Evolutionary conservation across 169 alveolate genomes (phyloP).

Genomic region (Pseudocohnilembus persalinus): DNA sequence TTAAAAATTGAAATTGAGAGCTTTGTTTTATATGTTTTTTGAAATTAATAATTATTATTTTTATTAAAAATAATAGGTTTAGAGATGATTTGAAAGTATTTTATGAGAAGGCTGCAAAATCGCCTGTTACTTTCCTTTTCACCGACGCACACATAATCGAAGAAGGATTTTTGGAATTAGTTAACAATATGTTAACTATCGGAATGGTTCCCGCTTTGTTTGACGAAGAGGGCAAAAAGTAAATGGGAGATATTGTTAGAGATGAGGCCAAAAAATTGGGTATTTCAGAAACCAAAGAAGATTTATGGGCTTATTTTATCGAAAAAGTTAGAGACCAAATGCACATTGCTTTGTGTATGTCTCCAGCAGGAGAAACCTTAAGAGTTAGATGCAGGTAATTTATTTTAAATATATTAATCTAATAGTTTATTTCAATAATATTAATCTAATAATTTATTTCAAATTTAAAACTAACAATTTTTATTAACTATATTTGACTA

Average conservation of each 20-base stretch:
- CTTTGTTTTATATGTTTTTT: too few species aligned
- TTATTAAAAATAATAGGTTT: too few species aligned
- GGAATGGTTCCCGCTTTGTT: conserved; percentile 95
- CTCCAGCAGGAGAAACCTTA: conserved; percentile 90
- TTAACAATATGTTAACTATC: conserved; percentile 91
- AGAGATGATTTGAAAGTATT: conserved; percentile 90
- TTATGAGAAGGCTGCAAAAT: conserved; percentile 78
- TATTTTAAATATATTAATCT: too few species aligned
- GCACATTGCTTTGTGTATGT: conserved; percentile 91
- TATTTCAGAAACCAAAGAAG: conserved; percentile 82
- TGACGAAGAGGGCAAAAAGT: conserved; percentile 89
- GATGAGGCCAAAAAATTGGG: conserved; percentile 84
- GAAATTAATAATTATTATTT: too few species aligned
- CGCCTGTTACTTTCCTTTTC: conserved; percentile 87
- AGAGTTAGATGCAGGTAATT: conserved; percentile 77
- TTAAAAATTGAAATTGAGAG: too few species aligned
- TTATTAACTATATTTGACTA: too few species aligned
- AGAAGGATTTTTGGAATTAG: conserved; percentile 91
- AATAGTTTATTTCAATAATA: too few species aligned
- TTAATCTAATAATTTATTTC: too few species aligned
- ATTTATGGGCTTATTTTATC: conserved; percentile 77
- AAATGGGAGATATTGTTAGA: conserved; percentile 72
- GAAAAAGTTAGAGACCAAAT: conserved; percentile 83
- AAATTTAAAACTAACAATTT: too few species aligned
- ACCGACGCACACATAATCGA: conserved; percentile 92